phyloP scores from a whole-genome alignment of 1,284 basidiomycete species.

The Mycosarcoma maydis region DNA sequence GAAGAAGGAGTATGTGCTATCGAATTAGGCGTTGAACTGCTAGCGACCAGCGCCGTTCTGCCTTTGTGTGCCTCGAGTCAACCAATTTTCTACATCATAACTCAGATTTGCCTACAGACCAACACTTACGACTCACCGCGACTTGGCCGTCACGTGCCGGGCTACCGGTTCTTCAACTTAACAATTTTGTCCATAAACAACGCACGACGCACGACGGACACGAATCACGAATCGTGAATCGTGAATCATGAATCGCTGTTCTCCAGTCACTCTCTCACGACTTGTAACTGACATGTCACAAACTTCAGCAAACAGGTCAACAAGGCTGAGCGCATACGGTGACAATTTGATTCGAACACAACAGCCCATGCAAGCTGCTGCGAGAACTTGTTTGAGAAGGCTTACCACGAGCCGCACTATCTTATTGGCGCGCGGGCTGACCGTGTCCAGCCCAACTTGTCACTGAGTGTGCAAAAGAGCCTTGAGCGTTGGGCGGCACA shows the following conservation, averaged over 20 bases:
- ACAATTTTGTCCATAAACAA: slow-evolving; percentile 4
- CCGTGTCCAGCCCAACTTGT: slow-evolving; percentile 1
- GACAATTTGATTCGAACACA: too few relatives aligned
- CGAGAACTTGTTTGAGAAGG: background rate
- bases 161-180: too few relatives aligned
- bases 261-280: too few relatives aligned
- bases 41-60: background rate
- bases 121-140: slow-evolving; percentile 41
- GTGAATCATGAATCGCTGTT: too few relatives aligned
- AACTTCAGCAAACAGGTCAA: too few relatives aligned
- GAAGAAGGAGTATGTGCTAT: too few relatives aligned
- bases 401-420: background rate
- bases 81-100: slow-evolving; percentile 28
- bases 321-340: background rate
- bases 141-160: slow-evolving; percentile 28
- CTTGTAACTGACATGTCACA: too few relatives aligned
- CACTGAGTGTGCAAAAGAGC: background rate
- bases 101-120: slow-evolving; percentile 18
- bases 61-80: slow-evolving; percentile 14
- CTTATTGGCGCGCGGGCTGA: slow-evolving; percentile 6
- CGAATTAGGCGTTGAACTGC: background rate
- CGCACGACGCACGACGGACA: background rate
- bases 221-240: background rate
- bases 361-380: slow-evolving; percentile 1
- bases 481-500: slow-evolving; percentile 11